Percentiles rank a stretch among this genome's conserved stretches.
These are phyloP conservation scores for Colletotrichum salicis DNA, from an alignment of 2,329 filamentous ascomycete genomes.

Conservation along the genomic window DNA sequence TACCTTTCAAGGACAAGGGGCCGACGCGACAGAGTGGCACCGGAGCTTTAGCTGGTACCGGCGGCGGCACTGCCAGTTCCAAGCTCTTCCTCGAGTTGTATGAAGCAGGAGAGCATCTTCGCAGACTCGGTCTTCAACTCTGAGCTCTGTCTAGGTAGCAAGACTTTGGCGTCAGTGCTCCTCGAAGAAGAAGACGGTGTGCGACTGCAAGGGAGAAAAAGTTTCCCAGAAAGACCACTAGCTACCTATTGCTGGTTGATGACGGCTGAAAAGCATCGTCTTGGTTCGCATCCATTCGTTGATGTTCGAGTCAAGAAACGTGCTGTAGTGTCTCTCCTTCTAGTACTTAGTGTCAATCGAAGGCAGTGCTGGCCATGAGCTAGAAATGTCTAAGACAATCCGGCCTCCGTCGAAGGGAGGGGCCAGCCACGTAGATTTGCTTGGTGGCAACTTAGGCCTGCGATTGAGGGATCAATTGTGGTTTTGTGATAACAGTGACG, in stretches of 20 bases:
- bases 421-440: conserved; percentile 9
- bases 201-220: background rate
- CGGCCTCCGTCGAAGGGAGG: background rate
- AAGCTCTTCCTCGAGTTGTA: background rate
- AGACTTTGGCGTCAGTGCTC: background rate
- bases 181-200: background rate
- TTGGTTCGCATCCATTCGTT: background rate
- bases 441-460: background rate
- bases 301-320: background rate
- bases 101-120: background rate
- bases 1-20: conserved; percentile 22
- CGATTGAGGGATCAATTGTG: background rate
- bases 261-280: background rate
- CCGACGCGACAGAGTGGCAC: background rate
- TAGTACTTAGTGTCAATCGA: background rate
- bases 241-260: background rate
- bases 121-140: background rate
- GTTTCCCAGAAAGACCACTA: background rate
- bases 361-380: background rate
- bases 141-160: background rate
- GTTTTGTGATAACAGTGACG: background rate
- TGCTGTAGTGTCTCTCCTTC: conserved; percentile 5
- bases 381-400: conserved; percentile 4
- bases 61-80: background rate
- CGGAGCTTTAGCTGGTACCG: conserved; percentile 4